Base-by-base conservation (phyloP, 257 asterid genomes). In the Solanum piurae region DNA sequence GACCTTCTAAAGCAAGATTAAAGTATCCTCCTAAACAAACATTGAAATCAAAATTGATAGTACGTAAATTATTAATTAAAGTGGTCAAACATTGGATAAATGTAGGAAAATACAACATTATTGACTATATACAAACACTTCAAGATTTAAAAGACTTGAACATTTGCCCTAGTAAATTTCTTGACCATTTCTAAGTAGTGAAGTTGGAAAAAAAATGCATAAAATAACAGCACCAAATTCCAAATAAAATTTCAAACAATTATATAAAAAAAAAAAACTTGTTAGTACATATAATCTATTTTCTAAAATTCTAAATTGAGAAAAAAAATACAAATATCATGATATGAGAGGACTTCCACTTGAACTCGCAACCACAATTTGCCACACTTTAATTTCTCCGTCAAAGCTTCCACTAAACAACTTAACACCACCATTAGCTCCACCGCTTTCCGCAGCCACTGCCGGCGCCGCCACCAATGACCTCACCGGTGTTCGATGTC, bases 381-480 rank as follows among this genome's bases (percentile, higher is more conserved):
- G 90, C 98, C 99, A 95, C 80, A 92, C 94, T 88, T 91, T 95
- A 74, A 96, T 89, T 91, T 94, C 98, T 77, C 99, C 98, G 82
- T 95, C 98, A 83, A 96, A 95, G 73, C 98, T 93, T 72, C 99
- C 99, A 89, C 98, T 95, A 80, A 95, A 90, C 89, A 96, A 94
- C 93, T 79, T 96, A 73, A 95, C 88, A 3, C 66, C 90, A 44
- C 92, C 92, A 16, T 73, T 90, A 18, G 84, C 82, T 4, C 89
- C 91, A 34, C 88, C 89, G 18, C 34, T 86, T 18, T 9, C 90
- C 31, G 60, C 77, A 46, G 7, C 72, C 42, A 29, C 92, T 83
- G 84, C 55, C 64, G 64, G 89, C 38, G 80, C 52, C 42, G 91
- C 95, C 83, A 91, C 92, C 90, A 96, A 58, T 58, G 98, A 93